Conservation (phyloP, 495 filamentous ascomycete genomes). For the Filosporella fistucella region DNA sequence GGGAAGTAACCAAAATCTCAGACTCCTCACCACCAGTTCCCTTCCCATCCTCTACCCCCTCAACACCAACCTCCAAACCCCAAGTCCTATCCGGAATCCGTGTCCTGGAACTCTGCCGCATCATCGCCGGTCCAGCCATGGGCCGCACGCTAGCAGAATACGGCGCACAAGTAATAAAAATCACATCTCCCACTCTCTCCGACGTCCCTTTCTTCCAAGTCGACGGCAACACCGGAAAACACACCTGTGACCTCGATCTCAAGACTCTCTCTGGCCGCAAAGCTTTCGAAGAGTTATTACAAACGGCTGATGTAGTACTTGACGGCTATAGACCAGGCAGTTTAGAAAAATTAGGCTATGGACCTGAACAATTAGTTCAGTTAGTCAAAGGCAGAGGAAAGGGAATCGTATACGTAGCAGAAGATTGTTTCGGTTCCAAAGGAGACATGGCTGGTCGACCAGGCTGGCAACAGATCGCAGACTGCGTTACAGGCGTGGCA, state of each 20-base stretch:
- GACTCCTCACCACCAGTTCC: slow-evolving; percentile 46
- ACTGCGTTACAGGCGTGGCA: slow-evolving; percentile 57
- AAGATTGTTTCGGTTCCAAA: slow-evolving; percentile 65
- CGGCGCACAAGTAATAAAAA: slow-evolving; percentile 54
- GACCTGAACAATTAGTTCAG: slow-evolving; percentile 42
- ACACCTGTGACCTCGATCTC: slow-evolving; percentile 44
- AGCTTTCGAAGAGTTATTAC: slow-evolving; percentile 51
- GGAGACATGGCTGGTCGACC: slow-evolving; percentile 45
- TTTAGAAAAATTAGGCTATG: slow-evolving; percentile 61
- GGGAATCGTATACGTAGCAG: slow-evolving; percentile 64
- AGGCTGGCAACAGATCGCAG: slow-evolving; percentile 59
- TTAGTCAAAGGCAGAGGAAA: slow-evolving; percentile 50
- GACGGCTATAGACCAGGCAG: slow-evolving; percentile 68
- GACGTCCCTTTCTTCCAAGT: slow-evolving; percentile 81
- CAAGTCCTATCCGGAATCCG: slow-evolving; percentile 36
- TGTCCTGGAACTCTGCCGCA: slow-evolving; percentile 66
- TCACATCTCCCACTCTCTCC: slow-evolving; percentile 61
- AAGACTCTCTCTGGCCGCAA: slow-evolving; percentile 45
- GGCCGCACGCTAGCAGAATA: slow-evolving; percentile 63
- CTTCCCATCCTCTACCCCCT: slow-evolving; percentile 36
- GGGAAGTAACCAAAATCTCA: slow-evolving; percentile 45
- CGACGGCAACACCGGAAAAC: slow-evolving; percentile 71
- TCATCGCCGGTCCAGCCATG: slow-evolving; percentile 60
- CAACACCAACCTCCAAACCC: slow-evolving; percentile 37
- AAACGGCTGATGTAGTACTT: slow-evolving; percentile 54